phyloP scores from a whole-genome alignment of 192 early-diverging fungal genomes.

The Cladochytrium replicatum region DNA sequence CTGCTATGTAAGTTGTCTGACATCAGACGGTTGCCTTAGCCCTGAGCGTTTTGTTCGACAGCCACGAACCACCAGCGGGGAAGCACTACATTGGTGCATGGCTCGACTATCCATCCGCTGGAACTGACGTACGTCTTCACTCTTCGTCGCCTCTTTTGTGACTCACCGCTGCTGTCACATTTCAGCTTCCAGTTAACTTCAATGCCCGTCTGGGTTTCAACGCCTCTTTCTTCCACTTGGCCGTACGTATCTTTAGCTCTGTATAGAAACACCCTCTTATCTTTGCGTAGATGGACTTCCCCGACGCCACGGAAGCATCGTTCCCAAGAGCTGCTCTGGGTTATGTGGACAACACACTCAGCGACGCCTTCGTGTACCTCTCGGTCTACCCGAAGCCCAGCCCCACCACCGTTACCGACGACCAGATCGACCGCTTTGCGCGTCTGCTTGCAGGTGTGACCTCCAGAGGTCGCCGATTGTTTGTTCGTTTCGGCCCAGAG shows the following conservation, averaged over 20 bases:
- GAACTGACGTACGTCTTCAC: no score
- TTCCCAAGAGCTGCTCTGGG: slow-evolving; percentile 12
- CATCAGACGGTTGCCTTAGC: no score
- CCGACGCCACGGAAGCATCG: slow-evolving; percentile 2
- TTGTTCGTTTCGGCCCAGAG: slow-evolving; percentile 18
- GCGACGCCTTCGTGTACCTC: slow-evolving; percentile 20
- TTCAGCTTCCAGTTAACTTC: slow-evolving; percentile 6
- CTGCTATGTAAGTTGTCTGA: no score
- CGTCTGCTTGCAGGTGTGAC: neutral
- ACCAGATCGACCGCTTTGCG: no score
- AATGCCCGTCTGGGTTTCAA: slow-evolving; percentile 23
- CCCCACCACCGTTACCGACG: slow-evolving; percentile 10
- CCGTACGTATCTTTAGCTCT: no score
- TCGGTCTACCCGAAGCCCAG: slow-evolving; percentile 16
- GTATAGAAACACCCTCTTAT: no score
- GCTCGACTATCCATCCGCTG: slow-evolving; percentile 9
- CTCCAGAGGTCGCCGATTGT: slow-evolving; percentile 6
- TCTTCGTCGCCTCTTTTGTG: no score
- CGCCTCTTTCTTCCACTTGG: slow-evolving; percentile 22
- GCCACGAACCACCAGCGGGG: slow-evolving; percentile 9
- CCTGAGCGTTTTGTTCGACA: no score
- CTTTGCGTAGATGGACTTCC: no score
- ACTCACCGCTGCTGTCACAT: slow-evolving; percentile 4
- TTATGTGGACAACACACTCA: slow-evolving; percentile 13
- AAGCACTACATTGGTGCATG: slow-evolving; percentile 17